Evolutionary conservation across 305 asterid species (phyloP).

Genomic region (Fraxinus ornus): DNA sequence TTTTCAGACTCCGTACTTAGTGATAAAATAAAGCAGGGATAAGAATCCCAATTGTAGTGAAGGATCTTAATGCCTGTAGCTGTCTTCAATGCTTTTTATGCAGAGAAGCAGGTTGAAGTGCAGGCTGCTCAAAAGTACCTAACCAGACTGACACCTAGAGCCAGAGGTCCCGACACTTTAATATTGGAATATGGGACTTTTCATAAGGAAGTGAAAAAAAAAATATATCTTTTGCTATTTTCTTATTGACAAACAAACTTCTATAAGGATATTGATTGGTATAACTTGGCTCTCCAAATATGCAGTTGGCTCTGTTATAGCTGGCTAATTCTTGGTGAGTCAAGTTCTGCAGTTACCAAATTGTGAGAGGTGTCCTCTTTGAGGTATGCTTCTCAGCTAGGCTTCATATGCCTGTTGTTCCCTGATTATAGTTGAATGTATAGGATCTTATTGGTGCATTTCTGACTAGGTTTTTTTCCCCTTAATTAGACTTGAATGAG

Average conservation of each 20-base stretch:
- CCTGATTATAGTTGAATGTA: conserved; percentile 26
- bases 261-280: conserved; percentile 24
- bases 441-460: conserved; percentile 15
- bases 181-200: conserved; percentile 48
- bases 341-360: conserved; percentile 62
- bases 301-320: conserved; percentile 67
- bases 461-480: conserved; percentile 8
- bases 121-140: conserved; percentile 55
- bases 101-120: conserved; percentile 78
- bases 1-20: background rate
- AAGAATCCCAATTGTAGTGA: conserved; percentile 14
- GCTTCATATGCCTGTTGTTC: conserved; percentile 40
- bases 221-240: conserved; percentile 18
- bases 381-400: conserved; percentile 83
- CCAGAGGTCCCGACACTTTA: conserved; percentile 53
- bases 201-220: conserved; percentile 38
- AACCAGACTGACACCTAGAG: conserved; percentile 23
- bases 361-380: conserved; percentile 77
- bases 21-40: background rate
- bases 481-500: background rate
- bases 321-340: conserved; percentile 69
- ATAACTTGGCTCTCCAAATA: conserved; percentile 50
- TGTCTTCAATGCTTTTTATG: conserved; percentile 90
- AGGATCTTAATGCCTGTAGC: conserved; percentile 64
- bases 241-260: conserved; percentile 32